Evolutionary conservation across 805 yeast genomes (phyloP).

Genomic region (Candida germanica): DNA sequence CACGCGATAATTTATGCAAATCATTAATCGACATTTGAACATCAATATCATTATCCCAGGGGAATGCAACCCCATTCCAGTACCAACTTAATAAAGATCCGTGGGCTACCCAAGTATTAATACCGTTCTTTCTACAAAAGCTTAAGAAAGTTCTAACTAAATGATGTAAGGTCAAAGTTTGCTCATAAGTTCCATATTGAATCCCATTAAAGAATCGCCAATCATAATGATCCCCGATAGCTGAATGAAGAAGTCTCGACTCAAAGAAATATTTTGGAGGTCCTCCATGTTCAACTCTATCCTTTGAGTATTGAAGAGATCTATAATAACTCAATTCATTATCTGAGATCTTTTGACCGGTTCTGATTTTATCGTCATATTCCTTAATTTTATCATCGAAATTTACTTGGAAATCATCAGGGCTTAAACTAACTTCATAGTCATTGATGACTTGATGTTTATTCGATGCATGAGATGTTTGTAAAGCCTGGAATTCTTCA

Average conservation of each 20-base stretch:
- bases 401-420: constrained; percentile 26
- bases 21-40: constrained; percentile 55
- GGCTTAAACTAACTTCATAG: constrained; percentile 25
- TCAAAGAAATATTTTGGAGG: constrained; percentile 41
- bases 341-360: constrained; percentile 16
- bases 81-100: constrained; percentile 61
- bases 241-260: constrained; percentile 24
- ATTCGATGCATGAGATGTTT: constrained; percentile 16
- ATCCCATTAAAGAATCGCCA: constrained; percentile 57
- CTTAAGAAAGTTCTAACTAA: constrained; percentile 51
- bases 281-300: constrained; percentile 22
- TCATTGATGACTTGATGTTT: constrained; percentile 20
- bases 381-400: constrained; percentile 17
- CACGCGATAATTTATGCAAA: constrained; percentile 43
- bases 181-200: constrained; percentile 40
- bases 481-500: constrained; percentile 20
- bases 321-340: constrained; percentile 28
- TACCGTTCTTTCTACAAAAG: constrained; percentile 43
- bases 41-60: constrained; percentile 68
- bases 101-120: constrained; percentile 60
- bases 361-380: constrained; percentile 14
- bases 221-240: constrained; percentile 49
- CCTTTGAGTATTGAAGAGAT: constrained; percentile 30
- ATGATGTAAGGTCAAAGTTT: constrained; percentile 43
- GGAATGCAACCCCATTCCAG: constrained; percentile 61